Percentiles rank a stretch among this genome's conserved stretches.
These are phyloP conservation scores for Mucor lusitanicus DNA, from an alignment of 371 early-diverging fungal genomes.

Conservation along the genomic window DNA sequence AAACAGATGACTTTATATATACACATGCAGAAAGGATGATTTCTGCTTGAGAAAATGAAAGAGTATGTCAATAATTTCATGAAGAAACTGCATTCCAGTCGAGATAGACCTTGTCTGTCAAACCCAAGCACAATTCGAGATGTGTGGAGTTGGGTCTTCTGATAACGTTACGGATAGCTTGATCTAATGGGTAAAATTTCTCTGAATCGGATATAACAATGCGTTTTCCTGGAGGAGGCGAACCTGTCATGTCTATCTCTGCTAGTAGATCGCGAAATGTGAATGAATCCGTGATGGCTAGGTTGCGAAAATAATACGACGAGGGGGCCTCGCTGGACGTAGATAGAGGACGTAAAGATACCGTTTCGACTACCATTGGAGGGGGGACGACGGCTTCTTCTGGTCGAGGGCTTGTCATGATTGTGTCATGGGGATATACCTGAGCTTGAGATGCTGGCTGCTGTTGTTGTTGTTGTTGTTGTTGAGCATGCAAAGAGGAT, in stretches of 20 bases:
- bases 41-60: background rate
- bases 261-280: constrained; percentile 34
- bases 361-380: constrained; percentile 28
- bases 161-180: constrained; percentile 35
- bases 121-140: constrained; percentile 31
- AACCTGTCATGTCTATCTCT: constrained; percentile 33
- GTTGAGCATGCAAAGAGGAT: background rate
- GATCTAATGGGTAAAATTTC: constrained; percentile 32
- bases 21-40: background rate
- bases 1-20: background rate
- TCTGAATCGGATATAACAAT: constrained; percentile 31
- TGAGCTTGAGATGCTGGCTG: background rate
- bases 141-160: constrained; percentile 20
- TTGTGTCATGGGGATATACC: background rate
- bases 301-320: constrained; percentile 30
- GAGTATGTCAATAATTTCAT: background rate
- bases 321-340: background rate
- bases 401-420: background rate
- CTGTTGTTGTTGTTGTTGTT: constrained; percentile 15
- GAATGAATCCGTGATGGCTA: constrained; percentile 37
- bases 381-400: background rate
- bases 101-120: constrained; percentile 29
- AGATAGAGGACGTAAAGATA: constrained; percentile 24
- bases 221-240: constrained; percentile 40
- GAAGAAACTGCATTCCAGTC: constrained; percentile 27